Evolutionary conservation across 495 filamentous ascomycete genomes (phyloP), one percentile per base, ranked within the genome.

Genomic region (Evansstolkia leycettana): DNA sequence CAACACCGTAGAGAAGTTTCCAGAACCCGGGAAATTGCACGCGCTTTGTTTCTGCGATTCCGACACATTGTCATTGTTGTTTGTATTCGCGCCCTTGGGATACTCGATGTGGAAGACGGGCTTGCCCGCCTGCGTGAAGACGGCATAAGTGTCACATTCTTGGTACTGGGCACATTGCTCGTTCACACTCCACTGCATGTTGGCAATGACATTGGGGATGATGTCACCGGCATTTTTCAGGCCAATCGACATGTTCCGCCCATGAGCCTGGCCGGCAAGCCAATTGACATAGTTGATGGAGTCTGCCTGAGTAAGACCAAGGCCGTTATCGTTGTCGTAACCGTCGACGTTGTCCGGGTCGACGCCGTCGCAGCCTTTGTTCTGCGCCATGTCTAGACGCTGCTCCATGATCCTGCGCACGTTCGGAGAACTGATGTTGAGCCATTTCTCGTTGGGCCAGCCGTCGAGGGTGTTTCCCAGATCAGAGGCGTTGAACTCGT

Each of bases 101-200:
- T 85, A 84, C 55, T 84, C 80, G 34, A 84, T 79, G 45, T 83
- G 73, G 45, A 84, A 83, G 15, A 85, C 76, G 0, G 80, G 79
- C 55, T 84, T 82, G 33, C 57, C 60, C 2, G 60, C 67, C 10
- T 62, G 42, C 17, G 73, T 61, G 44, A 83, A 83, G 15, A 70
- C 51, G 2, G 54, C 48, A 43, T 73, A 81, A 1, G 49, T 60
- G 17, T 58, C 58, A 41, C 78, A 83, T 43, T 78, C 73, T 5
- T 60, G 39, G 31, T 71, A 70, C 47, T 74, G 48, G 2, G 69
- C 72, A 48, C 80, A 85, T 52, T 84, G 73, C 61, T 85, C 80
- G 51, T 84, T 82, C 31, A 85, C 77, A 10, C 60, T 64, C 63
- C 79, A 85, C 40, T 83, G 66, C 46, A 78, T 70, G 1, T 69